Evolutionary conservation across 306 rosid genomes (phyloP), one percentile per base, ranked within the genome.

Genomic region (Cicer pinnatifidum): DNA sequence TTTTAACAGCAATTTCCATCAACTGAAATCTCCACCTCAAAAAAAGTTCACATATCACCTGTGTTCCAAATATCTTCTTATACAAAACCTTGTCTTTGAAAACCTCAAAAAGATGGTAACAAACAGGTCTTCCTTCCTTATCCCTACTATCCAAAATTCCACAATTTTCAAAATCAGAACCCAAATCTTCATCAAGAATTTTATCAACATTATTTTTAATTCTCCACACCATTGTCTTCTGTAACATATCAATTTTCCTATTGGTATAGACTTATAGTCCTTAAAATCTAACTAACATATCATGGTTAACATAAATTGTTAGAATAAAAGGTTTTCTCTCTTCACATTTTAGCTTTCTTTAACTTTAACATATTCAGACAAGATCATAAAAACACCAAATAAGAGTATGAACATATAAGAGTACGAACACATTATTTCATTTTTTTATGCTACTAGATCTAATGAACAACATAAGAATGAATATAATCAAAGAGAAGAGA

Each of bases 81-180:
- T 81, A 84, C 19, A 88, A 13, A 11, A 48, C 73, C 67, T 73
- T 81, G 35, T 94, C 85, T 52, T 19, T 86, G n/a, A 84, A 80
- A 37, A 78, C 75, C 61, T 84, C 97, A 23, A 76, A 81, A 4
- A 53, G 62, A 1, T 75, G 51, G 67, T 72, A 89, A 79, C 78
- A 88, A 62, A 89, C 48, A 8, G 97, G 99, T 33, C 80, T 92
- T 3, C 93, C 99, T 1, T 86, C 88, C 57, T 73, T 85, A 17
- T 94, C 98, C 37, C 56, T 78, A 2, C 92, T 57, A 8, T 75
- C 67, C 19, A 82, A 43, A 48, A 43, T 78, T 1, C 82, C 73
- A n/a, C 64, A 45, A 3, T 81, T 79, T 6, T 53, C 86, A 10
- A 86, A 67, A n/a, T 84, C 89, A 15, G 61, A 9, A 50, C 15